Percentiles rank a stretch among this genome's conserved stretches.
These are phyloP conservation scores for Solanum commersonii DNA, from an alignment of 257 asterid genomes.

Conservation along the genomic window DNA sequence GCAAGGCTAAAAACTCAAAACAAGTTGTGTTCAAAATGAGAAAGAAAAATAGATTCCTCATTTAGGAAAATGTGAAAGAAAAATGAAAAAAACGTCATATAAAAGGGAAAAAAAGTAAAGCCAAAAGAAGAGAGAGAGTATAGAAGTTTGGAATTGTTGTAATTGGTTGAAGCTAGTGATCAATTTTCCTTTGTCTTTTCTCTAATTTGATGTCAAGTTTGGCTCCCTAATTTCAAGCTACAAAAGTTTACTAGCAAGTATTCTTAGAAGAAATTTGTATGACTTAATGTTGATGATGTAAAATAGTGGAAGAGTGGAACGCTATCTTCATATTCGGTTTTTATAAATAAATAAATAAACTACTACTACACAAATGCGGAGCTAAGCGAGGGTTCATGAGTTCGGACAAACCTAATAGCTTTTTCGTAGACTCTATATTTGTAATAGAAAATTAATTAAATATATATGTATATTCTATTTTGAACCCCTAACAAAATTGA, in stretches of 20 bases:
- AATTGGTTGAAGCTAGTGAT: slow-evolving; percentile 7
- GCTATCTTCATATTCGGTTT: neutral
- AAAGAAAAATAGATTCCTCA: neutral
- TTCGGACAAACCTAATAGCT: too few species aligned
- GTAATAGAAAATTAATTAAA: too few species aligned
- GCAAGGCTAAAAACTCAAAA: neutral
- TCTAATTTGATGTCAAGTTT: neutral
- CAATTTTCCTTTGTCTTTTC: slow-evolving; percentile 7
- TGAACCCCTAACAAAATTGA: too few species aligned
- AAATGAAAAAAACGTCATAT: neutral
- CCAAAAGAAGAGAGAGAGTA: neutral
- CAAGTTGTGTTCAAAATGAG: neutral
- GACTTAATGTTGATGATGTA: neutral
- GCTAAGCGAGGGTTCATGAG: too few species aligned
- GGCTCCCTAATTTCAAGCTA: slow-evolving; percentile 9
- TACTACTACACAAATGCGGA: neutral
- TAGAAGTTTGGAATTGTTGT: neutral
- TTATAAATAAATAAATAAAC: neutral
- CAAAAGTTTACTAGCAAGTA: neutral
- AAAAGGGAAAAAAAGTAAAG: neutral
- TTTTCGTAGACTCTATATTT: too few species aligned
- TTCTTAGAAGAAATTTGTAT: neutral
- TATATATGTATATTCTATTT: too few species aligned
- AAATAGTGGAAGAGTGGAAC: neutral
- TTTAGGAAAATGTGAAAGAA: neutral